These are phyloP conservation scores for Colletotrichum sp. DNA, from an alignment of 2,329 filamentous ascomycete species.

Conservation along the genomic window DNA sequence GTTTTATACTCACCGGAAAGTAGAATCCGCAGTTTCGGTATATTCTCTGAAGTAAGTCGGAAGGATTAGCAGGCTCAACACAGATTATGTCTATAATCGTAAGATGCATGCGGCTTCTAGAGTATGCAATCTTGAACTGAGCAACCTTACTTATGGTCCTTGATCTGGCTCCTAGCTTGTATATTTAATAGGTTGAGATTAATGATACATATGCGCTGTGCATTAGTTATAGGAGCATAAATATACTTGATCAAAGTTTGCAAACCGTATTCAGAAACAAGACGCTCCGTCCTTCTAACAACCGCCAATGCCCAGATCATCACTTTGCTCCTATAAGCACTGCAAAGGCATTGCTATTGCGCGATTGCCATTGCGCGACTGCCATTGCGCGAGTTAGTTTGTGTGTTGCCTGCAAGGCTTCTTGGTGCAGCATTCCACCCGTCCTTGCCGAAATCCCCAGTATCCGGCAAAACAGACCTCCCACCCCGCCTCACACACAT, in stretches of 20 bases:
- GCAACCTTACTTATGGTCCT: background rate
- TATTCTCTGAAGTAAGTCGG: constrained; percentile 10
- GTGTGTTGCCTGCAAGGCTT: background rate
- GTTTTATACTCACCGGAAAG: background rate
- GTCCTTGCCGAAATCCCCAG: background rate
- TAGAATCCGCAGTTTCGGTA: constrained; percentile 31
- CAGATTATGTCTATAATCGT: background rate
- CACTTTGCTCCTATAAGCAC: background rate
- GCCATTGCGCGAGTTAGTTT: background rate
- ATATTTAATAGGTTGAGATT: background rate
- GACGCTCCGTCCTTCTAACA: background rate
- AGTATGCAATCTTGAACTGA: background rate
- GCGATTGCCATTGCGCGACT: background rate
- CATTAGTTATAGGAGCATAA: background rate
- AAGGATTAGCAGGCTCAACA: background rate
- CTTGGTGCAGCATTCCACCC: background rate
- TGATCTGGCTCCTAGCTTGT: background rate
- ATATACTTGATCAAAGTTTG: background rate
- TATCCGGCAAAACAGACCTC: background rate
- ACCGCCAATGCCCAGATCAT: background rate
- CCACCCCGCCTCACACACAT: background rate
- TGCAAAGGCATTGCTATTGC: background rate
- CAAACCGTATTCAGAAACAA: background rate
- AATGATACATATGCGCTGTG: background rate
- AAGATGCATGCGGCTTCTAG: background rate